Base-by-base conservation (phyloP, 805 yeast genomes). In the Cyberlindnera galapagoensis region DNA sequence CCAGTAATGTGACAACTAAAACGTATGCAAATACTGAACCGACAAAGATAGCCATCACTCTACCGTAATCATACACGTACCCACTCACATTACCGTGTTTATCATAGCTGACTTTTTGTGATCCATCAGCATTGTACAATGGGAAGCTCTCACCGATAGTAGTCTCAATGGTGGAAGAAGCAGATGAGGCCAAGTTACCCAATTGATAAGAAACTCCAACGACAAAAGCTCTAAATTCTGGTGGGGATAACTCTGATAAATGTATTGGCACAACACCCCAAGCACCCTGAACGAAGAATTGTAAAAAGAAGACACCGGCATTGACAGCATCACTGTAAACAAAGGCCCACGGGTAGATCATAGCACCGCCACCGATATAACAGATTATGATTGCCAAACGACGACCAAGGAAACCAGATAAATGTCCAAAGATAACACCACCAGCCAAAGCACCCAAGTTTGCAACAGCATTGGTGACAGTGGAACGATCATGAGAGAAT, bases 221-320 rank as follows among this genome's bases (percentile, higher is more conserved):
- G 33, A 75, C 71, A 38, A 78, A 73, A 7, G 83, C 65, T 54
- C 78, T 65, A 57, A 70, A 74, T 38, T 71, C 74, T 14, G 79
- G 76, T 36, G 78, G 78, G 25, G 80, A 65, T 40, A 78, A 61
- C 54, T 75, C 82, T 4, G 75, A 62, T 34, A 77, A 57, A 53
- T 76, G 80, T 36, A 74, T 63, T 33, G 83, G 83, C 33, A 71
- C 62, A 25, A 74, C 76, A 45, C 83, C 83, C 78, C 80, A 77
- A 18, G 77, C 74, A 47, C 83, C 83, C 56, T 75, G 81, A 32
- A 77, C 81, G 38, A 68, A 71, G 49, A 71, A 71, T 49, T 76
- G 82, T 38, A 76, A 54, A 57, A 72, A 74, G 52, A 76, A 75
- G 1, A 60, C 80, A 40, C 77, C 79, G 0, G 77, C 79, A 42